Evolutionary conservation across 1,139 yeast genomes (phyloP), one percentile per base, ranked within the genome.

Genomic region (Sugiyamaella pinicola): DNA sequence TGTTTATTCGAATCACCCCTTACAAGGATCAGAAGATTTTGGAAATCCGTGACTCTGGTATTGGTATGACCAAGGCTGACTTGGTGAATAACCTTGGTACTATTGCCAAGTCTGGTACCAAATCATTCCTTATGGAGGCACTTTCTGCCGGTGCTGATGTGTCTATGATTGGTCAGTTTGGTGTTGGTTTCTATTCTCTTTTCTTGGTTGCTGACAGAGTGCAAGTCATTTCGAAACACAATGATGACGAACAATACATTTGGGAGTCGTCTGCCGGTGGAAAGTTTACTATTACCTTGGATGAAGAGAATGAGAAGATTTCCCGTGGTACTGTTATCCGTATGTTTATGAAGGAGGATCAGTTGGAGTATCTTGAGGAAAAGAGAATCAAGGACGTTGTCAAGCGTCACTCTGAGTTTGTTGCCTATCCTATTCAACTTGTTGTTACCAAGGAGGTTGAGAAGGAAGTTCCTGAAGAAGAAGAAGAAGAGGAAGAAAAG

Each of bases 211-310:
- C 99, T 70, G 99, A 95, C 80, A 90, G 85, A 69, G 99, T 95
- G 62, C 97, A 93, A 80, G 99, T 95, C 67, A 89, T 95, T 73
- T 88, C 99, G 61, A 95, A 95, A 83, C 87, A 91, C 83, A 95
- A 95, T 73, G 99, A 95, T 70, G 99, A 95, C 74, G 99, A 93
- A 75, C 99, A 95, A 80, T 95, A 95, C 84, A 80, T 93, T 69
- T 95, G 99, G 99, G 99, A 95, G 80, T 93, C 99, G 53, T 90
- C 95, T 69, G 99, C 99, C 64, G 99, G 99, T 76, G 99, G 99
- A 74, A 93, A 95, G 78, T 95, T 93, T 81, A 89, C 97, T 68
- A 88, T 95, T 69, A 84, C 98, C 60, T 80, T 87, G 69, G 99
- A 95, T 71, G 93, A 85, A 73, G 67, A 63, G 55, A 86, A 87